Evolutionary conservation across 139 green algal genomes (phyloP), one percentile per base, ranked within the genome.

Genomic region (Pleodorina starrii): DNA sequence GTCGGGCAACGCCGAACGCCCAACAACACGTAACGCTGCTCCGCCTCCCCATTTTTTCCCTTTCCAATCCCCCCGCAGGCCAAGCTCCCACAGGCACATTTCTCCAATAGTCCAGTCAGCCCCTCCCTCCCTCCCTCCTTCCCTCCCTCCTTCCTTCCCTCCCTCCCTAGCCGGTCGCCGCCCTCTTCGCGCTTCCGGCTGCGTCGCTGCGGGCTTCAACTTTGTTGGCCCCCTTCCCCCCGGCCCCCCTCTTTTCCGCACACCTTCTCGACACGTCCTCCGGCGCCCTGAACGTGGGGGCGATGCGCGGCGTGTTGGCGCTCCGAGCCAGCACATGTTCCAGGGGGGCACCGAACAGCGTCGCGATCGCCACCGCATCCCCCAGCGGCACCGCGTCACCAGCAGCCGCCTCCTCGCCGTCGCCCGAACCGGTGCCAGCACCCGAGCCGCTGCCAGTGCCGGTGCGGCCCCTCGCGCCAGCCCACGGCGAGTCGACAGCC

Each of bases 271-370:
- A 25, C 12, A 63, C 46, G 29, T 82, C 74, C 27, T 82, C 46
- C 10, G 44, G 44, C 29, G 74, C 44, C 19, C 44, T 63, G 79
- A 86, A 86, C 9, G 57, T 86, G 40, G 79, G 79, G 10, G 51
- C 14, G 3, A 4, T 59, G 17, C 9, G 11, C 46, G 44, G 46
- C 74, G n/a, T n/a, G n/a, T n/a, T n/a, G n/a, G n/a, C n/a, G n/a
- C n/a, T n/a, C n/a, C 6, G 69, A 69, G 12, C 57, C 57, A 29
- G 57, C 57, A 12, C 35, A 29, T 77, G 32, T 38, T 73, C 63
- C 63, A 32, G 29, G 7, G 54, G 54, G 54, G 54, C 54, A 66
- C 54, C 54, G 6, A 66, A n/a, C n/a, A n/a, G n/a, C n/a, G n/a
- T n/a, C n/a, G n/a, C n/a, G n/a, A n/a, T n/a, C n/a, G n/a, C n/a